phyloP scores from a whole-genome alignment of 495 filamentous ascomycete genomes.

The Penicillium paradoxum region DNA sequence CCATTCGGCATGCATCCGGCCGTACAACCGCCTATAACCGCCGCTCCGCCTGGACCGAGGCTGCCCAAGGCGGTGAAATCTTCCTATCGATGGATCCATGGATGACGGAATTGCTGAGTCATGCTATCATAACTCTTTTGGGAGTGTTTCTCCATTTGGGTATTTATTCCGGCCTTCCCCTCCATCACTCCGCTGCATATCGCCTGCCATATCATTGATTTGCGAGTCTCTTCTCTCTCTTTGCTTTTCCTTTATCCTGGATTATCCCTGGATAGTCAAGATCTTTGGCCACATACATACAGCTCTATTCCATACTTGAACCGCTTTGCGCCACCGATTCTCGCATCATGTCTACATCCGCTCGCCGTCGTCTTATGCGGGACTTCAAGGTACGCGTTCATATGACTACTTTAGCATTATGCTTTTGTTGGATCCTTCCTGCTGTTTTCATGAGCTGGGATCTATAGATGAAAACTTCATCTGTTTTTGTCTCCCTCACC shows the following conservation, averaged over 20 bases:
- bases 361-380: slow-evolving; percentile 91
- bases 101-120: slow-evolving; percentile 17
- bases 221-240: slow-evolving; percentile 3
- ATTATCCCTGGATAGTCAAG: not conserved
- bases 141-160: slow-evolving; percentile 20
- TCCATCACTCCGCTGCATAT: slow-evolving; percentile 1
- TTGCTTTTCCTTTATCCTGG: not conserved
- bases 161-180: slow-evolving; percentile 19
- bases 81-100: too few species aligned
- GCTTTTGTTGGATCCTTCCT: not conserved
- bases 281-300: slow-evolving; percentile 3
- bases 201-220: slow-evolving; percentile 9
- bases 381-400: slow-evolving; percentile 85
- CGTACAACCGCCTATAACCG: slow-evolving; percentile 26
- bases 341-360: slow-evolving; percentile 78
- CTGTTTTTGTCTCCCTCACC: too few species aligned
- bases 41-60: slow-evolving; percentile 30
- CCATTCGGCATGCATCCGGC: slow-evolving; percentile 4
- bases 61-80: slow-evolving; percentile 11
- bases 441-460: not conserved
- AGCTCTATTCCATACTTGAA: not conserved
- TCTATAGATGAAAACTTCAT: too few species aligned
- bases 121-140: not conserved
- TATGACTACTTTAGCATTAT: not conserved
- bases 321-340: slow-evolving; percentile 1